Evolutionary conservation across 495 filamentous ascomycete genomes (phyloP).

Genomic region (Umbilicaria muhlenbergii): DNA sequence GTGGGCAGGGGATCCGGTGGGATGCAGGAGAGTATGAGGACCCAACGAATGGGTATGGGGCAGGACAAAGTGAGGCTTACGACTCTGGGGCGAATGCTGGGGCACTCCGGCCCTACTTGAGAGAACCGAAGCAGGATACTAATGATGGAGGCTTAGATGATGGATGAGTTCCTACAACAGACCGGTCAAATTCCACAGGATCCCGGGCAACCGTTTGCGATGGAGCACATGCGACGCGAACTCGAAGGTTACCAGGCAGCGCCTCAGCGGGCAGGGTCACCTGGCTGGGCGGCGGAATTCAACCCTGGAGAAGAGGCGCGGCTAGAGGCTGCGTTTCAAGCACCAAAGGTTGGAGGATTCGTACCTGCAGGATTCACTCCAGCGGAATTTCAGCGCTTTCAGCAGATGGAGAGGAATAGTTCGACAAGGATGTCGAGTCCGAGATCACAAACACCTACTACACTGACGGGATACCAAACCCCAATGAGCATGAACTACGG

Average conservation of each 20-base stretch:
- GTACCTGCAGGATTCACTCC: conserved; percentile 51
- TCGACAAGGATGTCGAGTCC: conserved; percentile 42
- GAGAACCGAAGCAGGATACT: not conserved
- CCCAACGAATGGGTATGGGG: conserved; percentile 38
- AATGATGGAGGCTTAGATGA: conserved; percentile 42
- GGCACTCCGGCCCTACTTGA: too few species aligned
- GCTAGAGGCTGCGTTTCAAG: conserved; percentile 69
- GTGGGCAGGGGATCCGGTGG: conserved; percentile 50
- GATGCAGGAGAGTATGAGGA: conserved; percentile 50
- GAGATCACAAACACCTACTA: conserved; percentile 24
- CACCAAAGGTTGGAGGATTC: conserved; percentile 27
- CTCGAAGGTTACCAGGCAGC: conserved; percentile 44
- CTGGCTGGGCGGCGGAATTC: conserved; percentile 58
- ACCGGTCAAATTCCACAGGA: conserved; percentile 39
- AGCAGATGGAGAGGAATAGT: conserved; percentile 46
- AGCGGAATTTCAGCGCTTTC: conserved; percentile 75
- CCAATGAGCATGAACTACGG: conserved; percentile 45
- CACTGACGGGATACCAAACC: conserved; percentile 39
- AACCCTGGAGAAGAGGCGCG: conserved; percentile 49
- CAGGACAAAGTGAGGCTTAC: conserved; percentile 40
- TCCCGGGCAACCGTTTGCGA: conserved; percentile 41
- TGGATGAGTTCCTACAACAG: conserved; percentile 84
- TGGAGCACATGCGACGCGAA: conserved; percentile 55
- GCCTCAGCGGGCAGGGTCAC: conserved; percentile 37
- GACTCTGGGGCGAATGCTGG: too few species aligned